These are phyloP conservation scores for Candida nitratophila DNA, from an alignment of 805 yeast species.

Conservation along the genomic window DNA sequence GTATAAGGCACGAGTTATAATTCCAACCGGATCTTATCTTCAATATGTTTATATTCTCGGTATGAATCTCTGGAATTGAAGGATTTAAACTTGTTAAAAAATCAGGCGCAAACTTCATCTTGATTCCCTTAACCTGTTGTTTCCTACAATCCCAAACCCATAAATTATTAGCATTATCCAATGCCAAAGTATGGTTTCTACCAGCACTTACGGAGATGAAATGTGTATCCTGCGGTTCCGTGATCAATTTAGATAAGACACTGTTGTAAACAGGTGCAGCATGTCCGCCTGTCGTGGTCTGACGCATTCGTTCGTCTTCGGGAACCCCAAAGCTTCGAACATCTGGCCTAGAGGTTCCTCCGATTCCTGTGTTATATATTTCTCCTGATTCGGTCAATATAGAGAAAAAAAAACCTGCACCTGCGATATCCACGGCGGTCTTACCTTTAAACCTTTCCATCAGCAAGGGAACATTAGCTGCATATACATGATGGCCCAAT, in stretches of 20 bases:
- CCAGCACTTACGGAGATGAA: conserved; percentile 37
- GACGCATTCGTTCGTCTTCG: conserved; percentile 31
- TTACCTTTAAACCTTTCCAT: conserved; percentile 24
- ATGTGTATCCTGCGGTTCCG: conserved; percentile 5
- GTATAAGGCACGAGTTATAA: conserved; percentile 41
- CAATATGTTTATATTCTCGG: conserved; percentile 25
- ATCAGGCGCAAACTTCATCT: conserved; percentile 30
- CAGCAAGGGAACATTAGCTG: conserved; percentile 2
- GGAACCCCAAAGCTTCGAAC: conserved; percentile 29
- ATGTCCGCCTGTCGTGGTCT: neutral
- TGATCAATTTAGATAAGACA: neutral
- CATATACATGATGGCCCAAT: neutral
- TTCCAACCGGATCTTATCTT: conserved; percentile 67
- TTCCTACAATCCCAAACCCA: conserved; percentile 57
- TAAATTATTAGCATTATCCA: conserved; percentile 40
- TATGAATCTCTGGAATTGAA: neutral
- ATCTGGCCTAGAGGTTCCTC: conserved; percentile 20
- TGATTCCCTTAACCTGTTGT: conserved; percentile 33
- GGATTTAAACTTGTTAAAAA: conserved; percentile 3
- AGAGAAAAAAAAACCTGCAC: conserved; percentile 62
- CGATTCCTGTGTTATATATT: conserved; percentile 44
- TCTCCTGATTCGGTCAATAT: conserved; percentile 49
- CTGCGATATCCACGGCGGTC: conserved; percentile 39
- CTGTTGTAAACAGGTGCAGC: neutral
- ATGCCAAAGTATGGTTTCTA: conserved; percentile 54